Percentiles rank a stretch among this genome's conserved stretches.
phyloP scores from a whole-genome alignment of 106 monocot species.

The Allium fistulosum region DNA sequence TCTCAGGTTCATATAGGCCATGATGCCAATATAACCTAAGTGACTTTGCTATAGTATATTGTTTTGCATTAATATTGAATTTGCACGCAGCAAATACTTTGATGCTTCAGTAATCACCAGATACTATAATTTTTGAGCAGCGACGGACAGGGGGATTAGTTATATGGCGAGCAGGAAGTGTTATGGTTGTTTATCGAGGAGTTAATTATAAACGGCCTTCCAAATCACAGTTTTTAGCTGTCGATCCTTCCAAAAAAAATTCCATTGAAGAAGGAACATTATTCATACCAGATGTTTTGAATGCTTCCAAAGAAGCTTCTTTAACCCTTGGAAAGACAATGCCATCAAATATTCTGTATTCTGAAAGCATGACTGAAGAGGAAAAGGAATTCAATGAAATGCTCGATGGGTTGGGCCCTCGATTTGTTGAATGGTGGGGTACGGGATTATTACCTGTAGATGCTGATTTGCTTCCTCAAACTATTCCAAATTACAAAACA shows the following conservation, averaged over 20 bases:
- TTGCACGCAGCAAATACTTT: too few species aligned
- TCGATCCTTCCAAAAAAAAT: conserved; percentile 12
- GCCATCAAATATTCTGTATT: conserved; percentile 10
- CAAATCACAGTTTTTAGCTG: conserved; percentile 17
- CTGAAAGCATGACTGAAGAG: conserved; percentile 67
- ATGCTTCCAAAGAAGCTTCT: conserved; percentile 13
- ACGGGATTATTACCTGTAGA: conserved; percentile 88
- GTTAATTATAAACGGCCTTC: conserved; percentile 48
- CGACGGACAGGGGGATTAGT: conserved; percentile 86
- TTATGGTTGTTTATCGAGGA: conserved; percentile 94
- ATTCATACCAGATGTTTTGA: conserved; percentile 57
- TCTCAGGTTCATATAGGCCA: too few species aligned
- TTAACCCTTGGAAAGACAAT: conserved; percentile 14
- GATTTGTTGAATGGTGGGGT: conserved; percentile 99
- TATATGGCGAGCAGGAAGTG: conserved; percentile 97
- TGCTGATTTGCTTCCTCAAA: conserved; percentile 89
- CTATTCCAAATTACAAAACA: conserved; percentile 71
- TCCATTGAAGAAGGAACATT: conserved; percentile 32
- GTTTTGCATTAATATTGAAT: too few species aligned
- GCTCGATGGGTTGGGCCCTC: conserved; percentile 86
- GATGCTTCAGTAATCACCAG: too few species aligned
- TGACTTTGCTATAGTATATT: too few species aligned
- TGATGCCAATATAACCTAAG: too few species aligned
- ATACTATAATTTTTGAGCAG: conserved; percentile 27
- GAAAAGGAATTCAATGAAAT: conserved; percentile 62